Base-by-base conservation (phyloP, 1,284 basidiomycete species). In the Paramarasmius palmivorus region DNA sequence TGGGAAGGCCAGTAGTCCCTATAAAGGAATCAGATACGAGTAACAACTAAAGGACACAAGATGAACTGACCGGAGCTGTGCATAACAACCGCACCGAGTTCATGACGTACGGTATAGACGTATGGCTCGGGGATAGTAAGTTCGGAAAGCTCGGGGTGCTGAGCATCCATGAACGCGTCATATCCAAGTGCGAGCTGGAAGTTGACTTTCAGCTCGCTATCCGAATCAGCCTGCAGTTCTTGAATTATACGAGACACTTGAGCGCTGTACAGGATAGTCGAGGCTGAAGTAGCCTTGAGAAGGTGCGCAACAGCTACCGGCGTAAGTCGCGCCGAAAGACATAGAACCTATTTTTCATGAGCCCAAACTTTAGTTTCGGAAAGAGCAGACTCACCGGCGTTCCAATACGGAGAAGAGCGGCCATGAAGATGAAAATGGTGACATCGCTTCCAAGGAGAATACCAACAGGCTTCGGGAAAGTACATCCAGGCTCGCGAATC, bases 1-100 rank as follows among this genome's bases (percentile, higher is more conserved):
- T 73, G 5, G 72, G 72, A 23, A 72, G 58, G 32, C 71, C 72
- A 17, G 72, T 73, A 0, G 72, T 72, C 14, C 73, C 72, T 12
- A 69, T 71, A 5, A 70, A 69, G 9, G 25, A n/a, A 29, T 46
- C n/a, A 29, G 26, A 32, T 14, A 15, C 12, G 25, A n/a, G 17
- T 15, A 46, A 5, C 22, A 25, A 9, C 15, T 40, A 9, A 26
- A 32, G 19, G 32, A 29, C n/a, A 17, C 8, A 2, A n/a, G 25
- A 12, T 14, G 22, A 7, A 32, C 44, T 46, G 2, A 46, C 44
- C 44, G n/a, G 44, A 46, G 17, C 44, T 46, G 52, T 74, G 72
- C 58, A 73, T 57, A 20, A 74, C 68, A 8, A 72, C 35, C 8
- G 69, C 68, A 45, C 68, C 67, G 14, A 67, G 59, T 47, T 72